These are phyloP conservation scores for Hansfordia pulvinata DNA, from an alignment of 2,329 filamentous ascomycete species.

Conservation along the genomic window DNA sequence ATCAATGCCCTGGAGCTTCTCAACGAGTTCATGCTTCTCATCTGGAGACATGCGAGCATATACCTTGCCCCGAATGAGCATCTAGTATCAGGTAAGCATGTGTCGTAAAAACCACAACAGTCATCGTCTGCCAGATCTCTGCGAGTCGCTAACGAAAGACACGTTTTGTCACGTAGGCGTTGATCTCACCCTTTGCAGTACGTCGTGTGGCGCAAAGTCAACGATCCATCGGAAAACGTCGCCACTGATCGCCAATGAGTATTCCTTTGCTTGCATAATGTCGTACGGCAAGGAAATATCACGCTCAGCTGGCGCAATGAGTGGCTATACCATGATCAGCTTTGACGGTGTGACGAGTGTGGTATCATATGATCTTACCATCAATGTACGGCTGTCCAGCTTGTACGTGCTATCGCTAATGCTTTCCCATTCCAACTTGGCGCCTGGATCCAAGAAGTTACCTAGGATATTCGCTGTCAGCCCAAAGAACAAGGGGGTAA, in stretches of 20 bases:
- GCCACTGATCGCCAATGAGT: constrained; percentile 77
- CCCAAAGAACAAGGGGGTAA: neutral
- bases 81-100: constrained; percentile 30
- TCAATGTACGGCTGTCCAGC: constrained; percentile 66
- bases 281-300: constrained; percentile 82
- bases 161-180: neutral
- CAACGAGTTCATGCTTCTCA: constrained; percentile 94
- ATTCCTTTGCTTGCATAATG: constrained; percentile 68
- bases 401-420: constrained; percentile 75
- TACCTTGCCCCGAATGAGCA: constrained; percentile 84
- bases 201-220: constrained; percentile 72
- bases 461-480: constrained; percentile 25
- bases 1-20: constrained; percentile 91
- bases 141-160: too few relatives aligned
- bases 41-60: constrained; percentile 98
- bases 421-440: constrained; percentile 77
- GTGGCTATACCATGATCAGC: constrained; percentile 35
- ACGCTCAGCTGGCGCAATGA: constrained; percentile 52
- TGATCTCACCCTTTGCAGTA: constrained; percentile 51
- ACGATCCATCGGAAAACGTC: constrained; percentile 96
- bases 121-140: too few relatives aligned
- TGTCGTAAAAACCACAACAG: too few relatives aligned
- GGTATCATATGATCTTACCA: constrained; percentile 31
- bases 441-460: constrained; percentile 58
- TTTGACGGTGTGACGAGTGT: neutral